Evolutionary conservation across 768 basidiomycete species (phyloP).

Genomic region (Hortiboletus campestris): DNA sequence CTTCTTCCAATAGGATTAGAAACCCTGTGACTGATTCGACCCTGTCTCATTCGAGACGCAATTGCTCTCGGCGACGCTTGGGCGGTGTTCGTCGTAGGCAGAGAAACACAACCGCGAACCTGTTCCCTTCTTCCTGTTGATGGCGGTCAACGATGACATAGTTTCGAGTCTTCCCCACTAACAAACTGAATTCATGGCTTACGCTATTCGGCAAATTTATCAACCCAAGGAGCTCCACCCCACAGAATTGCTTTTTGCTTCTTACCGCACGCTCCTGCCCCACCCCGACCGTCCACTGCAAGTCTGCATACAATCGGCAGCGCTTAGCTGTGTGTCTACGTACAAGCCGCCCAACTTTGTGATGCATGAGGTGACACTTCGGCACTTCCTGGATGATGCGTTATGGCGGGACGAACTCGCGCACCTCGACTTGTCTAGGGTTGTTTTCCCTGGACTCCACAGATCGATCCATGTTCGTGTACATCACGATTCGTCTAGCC

Average conservation of each 20-base stretch:
- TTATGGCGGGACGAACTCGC: conserved; percentile 88
- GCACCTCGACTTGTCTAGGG: conserved; percentile 64
- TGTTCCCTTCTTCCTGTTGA: too few species aligned
- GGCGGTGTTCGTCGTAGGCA: too few species aligned
- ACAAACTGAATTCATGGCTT: conserved; percentile 74
- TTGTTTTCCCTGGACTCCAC: conserved; percentile 50
- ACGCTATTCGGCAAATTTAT: conserved; percentile 83
- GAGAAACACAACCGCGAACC: too few species aligned
- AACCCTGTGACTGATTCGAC: too few species aligned
- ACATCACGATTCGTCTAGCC: conserved; percentile 67
- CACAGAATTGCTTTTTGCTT: conserved; percentile 56
- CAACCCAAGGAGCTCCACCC: conserved; percentile 85
- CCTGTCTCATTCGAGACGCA: too few species aligned
- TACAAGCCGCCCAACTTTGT: conserved; percentile 67
- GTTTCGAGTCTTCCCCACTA: conserved; percentile 48
- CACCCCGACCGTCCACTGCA: conserved; percentile 84
- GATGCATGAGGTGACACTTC: conserved; percentile 61
- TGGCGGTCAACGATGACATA: conserved; percentile 16
- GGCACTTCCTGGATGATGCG: conserved; percentile 75
- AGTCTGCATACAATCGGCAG: too few species aligned
- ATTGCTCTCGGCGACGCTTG: too few species aligned
- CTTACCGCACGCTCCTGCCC: conserved; percentile 77
- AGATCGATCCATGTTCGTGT: conserved; percentile 65
- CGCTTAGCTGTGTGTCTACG: conserved; percentile 76
- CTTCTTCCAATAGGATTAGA: too few species aligned